Base-by-base conservation (phyloP, 805 yeast genomes). In the Danielia reshetovae region DNA sequence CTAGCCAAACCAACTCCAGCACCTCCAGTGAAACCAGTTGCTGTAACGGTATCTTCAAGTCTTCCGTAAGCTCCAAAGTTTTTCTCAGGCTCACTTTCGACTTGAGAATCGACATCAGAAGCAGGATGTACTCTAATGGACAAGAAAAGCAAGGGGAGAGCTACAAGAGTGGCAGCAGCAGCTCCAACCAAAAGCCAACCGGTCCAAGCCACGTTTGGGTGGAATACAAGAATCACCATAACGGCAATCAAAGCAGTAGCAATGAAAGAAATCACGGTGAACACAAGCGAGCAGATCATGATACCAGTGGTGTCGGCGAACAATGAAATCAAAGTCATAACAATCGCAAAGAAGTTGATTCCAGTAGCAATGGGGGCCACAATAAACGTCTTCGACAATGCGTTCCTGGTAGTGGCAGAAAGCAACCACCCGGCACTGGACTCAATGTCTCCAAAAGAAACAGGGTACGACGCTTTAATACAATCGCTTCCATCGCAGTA, bases 141-240 rank as follows among this genome's bases (percentile, higher is more conserved):
- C 12, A 63, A 38, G 32, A 74, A 65, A 19, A 74, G 60, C 27
- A 77, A 54, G 5, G 83, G 74, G 2, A 80, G 40, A 2, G 78
- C 58, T 2, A 77, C 35, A 38, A 84, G 59, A 36, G 70, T 68
- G 35, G 79, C 57, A 0, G 68, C 81, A 9, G 85, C 81, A 4
- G 85, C 72, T 1, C 82, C 87, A 18, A 83, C 70, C 49, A 81
- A 64, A 22, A 80, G 53, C 89, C 90, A 84, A 7, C 80, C 69
- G n/a, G 79, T 69, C 89, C 89, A 84, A 5, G 68, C 59, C 12
- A 81, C 67, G 41, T 79, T 64, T 7, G 93, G 93, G 46, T 67
- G 72, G 54, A 80, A 84, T 11, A 77, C 60, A 32, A 85, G 48
- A 24, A 82, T 68, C 0, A 66, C 63, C 18, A 79, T 70, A 8